Evolutionary conservation across 2,329 filamentous ascomycete genomes (phyloP), one percentile per base, ranked within the genome.

Genomic region (Colletotrichum musae): DNA sequence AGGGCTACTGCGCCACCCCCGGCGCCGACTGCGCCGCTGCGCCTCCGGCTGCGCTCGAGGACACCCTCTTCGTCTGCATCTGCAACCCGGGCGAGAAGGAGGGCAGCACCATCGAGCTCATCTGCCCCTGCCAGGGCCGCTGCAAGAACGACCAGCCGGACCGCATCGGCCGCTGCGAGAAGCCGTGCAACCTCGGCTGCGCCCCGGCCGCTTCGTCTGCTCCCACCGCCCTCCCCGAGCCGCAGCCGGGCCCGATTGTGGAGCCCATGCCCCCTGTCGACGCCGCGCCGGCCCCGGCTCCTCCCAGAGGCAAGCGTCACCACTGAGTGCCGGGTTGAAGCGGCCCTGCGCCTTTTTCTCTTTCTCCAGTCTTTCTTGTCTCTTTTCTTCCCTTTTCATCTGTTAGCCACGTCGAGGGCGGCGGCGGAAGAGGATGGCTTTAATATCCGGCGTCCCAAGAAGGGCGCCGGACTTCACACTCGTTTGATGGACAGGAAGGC

Each of bases 111-210:
- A 70, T 83, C 47, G 77, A 83, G 36, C 75, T 83, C n/a, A 61
- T 83, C 10, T 81, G 80, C 64, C 78, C 80, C 2, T 83, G 81
- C 64, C 56, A 59, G 41, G 80, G 82, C 60, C 77, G 75, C 62
- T 83, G 81, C 66, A 74, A 82, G 45, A 80, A 81, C 45, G 74
- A 80, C 58, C 77, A 75, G 12, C 81, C 81, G 0, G 81, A 83
- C 60, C 83, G 75, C 53, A 75, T 81, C 69, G 81, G 80, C 51
- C 77, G 81, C 18, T 83, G 81, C 68, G 77, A 79, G 70, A 77
- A 74, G 56, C 81, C 81, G 1, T 82, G 80, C 54, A 47, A 75
- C 61, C 70, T 83, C 77, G 64, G 83, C 74, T 28, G 81, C 76
- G 39, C 58, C 5, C 32, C 59, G 21, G 41, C 57, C 6, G 56